Evolutionary conservation across 768 basidiomycete species (phyloP).

Genomic region (Russula sp.): DNA sequence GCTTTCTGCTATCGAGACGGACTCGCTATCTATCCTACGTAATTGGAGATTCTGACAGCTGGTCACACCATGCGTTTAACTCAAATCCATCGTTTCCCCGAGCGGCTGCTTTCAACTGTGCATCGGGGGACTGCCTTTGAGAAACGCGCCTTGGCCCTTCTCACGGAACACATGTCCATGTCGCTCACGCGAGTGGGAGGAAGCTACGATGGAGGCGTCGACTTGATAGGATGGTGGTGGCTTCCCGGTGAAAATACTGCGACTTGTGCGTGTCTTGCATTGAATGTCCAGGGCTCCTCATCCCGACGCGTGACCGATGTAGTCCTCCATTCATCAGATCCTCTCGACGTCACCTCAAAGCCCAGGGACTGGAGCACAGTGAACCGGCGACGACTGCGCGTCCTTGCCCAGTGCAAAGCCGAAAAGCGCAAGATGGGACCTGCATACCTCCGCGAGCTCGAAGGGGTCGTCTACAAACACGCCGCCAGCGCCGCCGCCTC

Average conservation of each 20-base stretch:
- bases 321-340: neutral
- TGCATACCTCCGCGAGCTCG: constrained; percentile 79
- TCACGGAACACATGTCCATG: constrained; percentile 72
- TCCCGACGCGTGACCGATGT: neutral
- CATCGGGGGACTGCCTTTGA: constrained; percentile 75
- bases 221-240: constrained; percentile 93
- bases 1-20: no score
- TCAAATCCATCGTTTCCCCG: constrained; percentile 2
- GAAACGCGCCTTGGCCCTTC: constrained; percentile 51
- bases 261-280: constrained; percentile 6
- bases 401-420: constrained; percentile 89
- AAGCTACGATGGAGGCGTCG: constrained; percentile 84
- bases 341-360: neutral
- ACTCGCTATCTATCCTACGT: no score
- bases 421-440: constrained; percentile 78
- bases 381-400: constrained; percentile 52
- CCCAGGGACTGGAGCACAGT: neutral
- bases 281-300: neutral
- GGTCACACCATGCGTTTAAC: constrained; percentile 7
- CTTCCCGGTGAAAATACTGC: constrained; percentile 39
- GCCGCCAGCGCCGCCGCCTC: neutral
- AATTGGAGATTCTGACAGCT: neutral
- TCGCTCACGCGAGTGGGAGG: constrained; percentile 73
- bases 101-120: constrained; percentile 41
- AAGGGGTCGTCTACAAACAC: constrained; percentile 72